A percentile compares a stretch with the other conserved stretches of the same genome.
phyloP scores from a whole-genome alignment of 805 yeast species.

The Ogataea ramenticola region DNA sequence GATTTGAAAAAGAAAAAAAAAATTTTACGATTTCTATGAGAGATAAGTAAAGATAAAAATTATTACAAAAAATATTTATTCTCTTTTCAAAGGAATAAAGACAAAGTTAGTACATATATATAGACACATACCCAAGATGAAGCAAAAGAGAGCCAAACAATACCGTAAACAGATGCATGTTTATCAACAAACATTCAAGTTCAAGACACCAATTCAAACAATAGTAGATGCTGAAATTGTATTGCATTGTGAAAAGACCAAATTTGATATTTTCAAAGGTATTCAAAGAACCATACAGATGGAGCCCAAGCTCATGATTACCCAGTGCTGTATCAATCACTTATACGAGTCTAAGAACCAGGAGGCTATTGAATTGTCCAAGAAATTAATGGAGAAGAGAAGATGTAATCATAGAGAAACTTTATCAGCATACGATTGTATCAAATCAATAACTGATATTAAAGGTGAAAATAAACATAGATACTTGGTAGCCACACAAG shows the following conservation, averaged over 20 bases:
- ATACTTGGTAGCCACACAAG: constrained; percentile 83
- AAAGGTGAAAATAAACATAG: constrained; percentile 84
- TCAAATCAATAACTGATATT: constrained; percentile 58
- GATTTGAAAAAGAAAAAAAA: background rate
- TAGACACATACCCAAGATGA: constrained; percentile 50
- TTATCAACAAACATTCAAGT: constrained; percentile 78
- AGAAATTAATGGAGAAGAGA: constrained; percentile 74
- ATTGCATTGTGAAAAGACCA: constrained; percentile 53
- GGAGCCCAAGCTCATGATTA: constrained; percentile 82
- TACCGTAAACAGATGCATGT: constrained; percentile 90
- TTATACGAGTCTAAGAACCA: constrained; percentile 68
- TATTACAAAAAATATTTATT: too few relatives aligned
- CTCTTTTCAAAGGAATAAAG: too few relatives aligned
- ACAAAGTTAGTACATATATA: too few relatives aligned
- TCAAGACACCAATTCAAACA: constrained; percentile 90
- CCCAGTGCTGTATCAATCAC: constrained; percentile 92
- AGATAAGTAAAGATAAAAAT: background rate
- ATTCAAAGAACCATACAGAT: constrained; percentile 76
- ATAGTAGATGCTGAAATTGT: constrained; percentile 78
- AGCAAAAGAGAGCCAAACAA: constrained; percentile 92
- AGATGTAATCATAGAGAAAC: constrained; percentile 70
- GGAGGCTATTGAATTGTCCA: constrained; percentile 73
- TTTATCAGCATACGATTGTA: constrained; percentile 64
- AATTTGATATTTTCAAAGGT: constrained; percentile 77
- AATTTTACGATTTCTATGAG: background rate